phyloP scores from a whole-genome alignment of 306 rosid genomes.

The Sphenostylis stenocarpa region DNA sequence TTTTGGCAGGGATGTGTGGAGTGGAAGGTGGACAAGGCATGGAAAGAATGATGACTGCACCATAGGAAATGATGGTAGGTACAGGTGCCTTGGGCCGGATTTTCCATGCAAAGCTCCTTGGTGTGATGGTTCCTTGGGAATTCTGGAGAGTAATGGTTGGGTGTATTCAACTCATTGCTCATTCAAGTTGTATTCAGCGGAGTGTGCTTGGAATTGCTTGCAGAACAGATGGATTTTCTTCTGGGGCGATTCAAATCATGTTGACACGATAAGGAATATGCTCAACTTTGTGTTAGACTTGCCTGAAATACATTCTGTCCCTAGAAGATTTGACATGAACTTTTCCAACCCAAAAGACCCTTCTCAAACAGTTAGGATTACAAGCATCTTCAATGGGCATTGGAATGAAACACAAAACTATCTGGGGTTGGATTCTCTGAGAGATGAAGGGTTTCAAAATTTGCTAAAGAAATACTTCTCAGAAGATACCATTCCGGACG shows the following conservation, averaged over 20 bases:
- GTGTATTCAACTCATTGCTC: slow-evolving; percentile 92
- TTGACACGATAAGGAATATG: slow-evolving; percentile 80
- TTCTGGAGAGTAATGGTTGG: slow-evolving; percentile 97
- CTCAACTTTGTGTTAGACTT: slow-evolving; percentile 79
- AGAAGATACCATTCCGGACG: slow-evolving; percentile 67
- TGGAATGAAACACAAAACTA: slow-evolving; percentile 92
- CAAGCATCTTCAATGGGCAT: slow-evolving; percentile 96
- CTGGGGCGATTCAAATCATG: slow-evolving; percentile 99
- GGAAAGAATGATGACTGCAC: slow-evolving; percentile 68
- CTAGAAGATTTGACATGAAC: slow-evolving; percentile 77
- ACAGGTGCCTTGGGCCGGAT: slow-evolving; percentile 59
- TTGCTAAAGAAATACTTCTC: slow-evolving; percentile 68
- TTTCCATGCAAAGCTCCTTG: slow-evolving; percentile 82
- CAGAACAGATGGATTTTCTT: slow-evolving; percentile 85
- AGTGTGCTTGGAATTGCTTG: slow-evolving; percentile 92
- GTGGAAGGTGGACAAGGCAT: slow-evolving; percentile 94
- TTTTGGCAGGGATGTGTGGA: slow-evolving; percentile 73
- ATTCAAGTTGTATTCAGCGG: slow-evolving; percentile 65
- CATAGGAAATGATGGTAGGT: slow-evolving; percentile 77
- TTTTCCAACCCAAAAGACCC: slow-evolving; percentile 78
- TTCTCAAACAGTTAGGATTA: slow-evolving; percentile 75
- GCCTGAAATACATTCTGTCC: slow-evolving; percentile 71
- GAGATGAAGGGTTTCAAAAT: slow-evolving; percentile 67
- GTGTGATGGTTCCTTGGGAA: slow-evolving; percentile 87
- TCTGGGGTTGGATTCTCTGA: slow-evolving; percentile 79